Evolutionary conservation across 2,329 filamentous ascomycete species (phyloP), one percentile per base, ranked within the genome.

Genomic region (Claviceps sorghi): DNA sequence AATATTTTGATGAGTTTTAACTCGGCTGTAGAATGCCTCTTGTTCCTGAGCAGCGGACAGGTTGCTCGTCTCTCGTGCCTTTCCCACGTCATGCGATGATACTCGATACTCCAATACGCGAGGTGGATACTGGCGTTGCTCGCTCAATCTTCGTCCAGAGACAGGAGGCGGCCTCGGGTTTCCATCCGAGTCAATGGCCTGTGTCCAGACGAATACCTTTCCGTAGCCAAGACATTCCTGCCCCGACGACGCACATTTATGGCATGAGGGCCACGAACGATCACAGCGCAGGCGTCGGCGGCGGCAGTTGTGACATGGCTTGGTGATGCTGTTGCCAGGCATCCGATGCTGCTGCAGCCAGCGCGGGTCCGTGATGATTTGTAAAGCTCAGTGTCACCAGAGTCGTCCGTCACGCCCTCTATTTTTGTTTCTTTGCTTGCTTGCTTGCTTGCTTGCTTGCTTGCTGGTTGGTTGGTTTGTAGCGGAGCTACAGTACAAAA

Each of bases 221-320:
- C 76, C 78, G 63, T 83, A 83, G 41, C 80, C 80, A 55, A 80
- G 73, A 67, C 80, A 83, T 58, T 77, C 70, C 61, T 77, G 69
- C 30, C 77, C 77, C 43, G 73, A 69, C 58, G 68, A 70, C 51
- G 68, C 64, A 63, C 79, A 83, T 67, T 82, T 83, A 59, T 76
- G 72, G 63, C 80, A 83, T 53, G 66, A 69, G 29, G 79, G 79
- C 49, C 75, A 66, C 36, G 79, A 81, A 54, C 75, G 72, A 64
- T 83, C 80, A 64, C 80, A 83, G 60, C 78, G 77, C 62, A 79
- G 72, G 58, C 80, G 75, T 60, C 73, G 74, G 53, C 73, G 74
- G 54, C 78, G 77, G 65, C 79, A 83, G 65, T 80, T 82, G 65
- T 82, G 77, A 64, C 79, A 83, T 55, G 74, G 60, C 59, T 72